phyloP scores from a whole-genome alignment of 139 green algal genomes.

The Desmodesmus armatus region DNA sequence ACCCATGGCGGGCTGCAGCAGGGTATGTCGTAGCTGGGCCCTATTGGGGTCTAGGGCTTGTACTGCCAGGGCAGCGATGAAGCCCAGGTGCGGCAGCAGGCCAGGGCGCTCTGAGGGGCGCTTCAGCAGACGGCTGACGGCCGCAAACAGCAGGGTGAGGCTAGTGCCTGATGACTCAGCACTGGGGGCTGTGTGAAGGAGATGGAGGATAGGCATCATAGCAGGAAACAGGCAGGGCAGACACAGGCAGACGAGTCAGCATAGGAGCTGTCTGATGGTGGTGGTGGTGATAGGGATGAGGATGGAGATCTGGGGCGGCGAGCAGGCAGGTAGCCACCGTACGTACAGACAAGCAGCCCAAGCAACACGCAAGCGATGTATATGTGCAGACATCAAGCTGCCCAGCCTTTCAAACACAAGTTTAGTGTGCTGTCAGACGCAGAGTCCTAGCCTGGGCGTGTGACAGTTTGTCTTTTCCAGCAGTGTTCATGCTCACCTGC shows the following conservation, averaged over 20 bases:
- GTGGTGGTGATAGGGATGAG: background rate
- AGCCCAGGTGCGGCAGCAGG: constrained; percentile 45
- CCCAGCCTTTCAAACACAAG: too few relatives aligned
- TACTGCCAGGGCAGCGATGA: constrained; percentile 37
- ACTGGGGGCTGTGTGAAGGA: background rate
- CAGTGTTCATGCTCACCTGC: constrained; percentile 20
- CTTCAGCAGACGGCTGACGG: background rate
- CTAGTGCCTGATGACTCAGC: constrained; percentile 26
- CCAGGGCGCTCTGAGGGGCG: background rate
- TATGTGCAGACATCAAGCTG: too few relatives aligned
- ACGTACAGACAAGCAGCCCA: too few relatives aligned
- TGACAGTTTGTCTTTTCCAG: background rate
- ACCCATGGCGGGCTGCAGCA: background rate
- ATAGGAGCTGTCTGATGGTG: background rate
- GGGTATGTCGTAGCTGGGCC: background rate
- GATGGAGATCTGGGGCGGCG: background rate
- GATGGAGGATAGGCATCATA: background rate
- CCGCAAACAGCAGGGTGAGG: constrained; percentile 12
- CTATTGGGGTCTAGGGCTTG: constrained; percentile 32
- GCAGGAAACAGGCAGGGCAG: too few relatives aligned
- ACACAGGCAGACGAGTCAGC: too few relatives aligned
- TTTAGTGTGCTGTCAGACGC: background rate
- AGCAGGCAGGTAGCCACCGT: background rate
- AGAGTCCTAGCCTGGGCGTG: background rate
- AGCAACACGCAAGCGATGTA: too few relatives aligned